Evolutionary conservation across 768 basidiomycete genomes (phyloP).

Genomic region (Mrakia frigida): DNA sequence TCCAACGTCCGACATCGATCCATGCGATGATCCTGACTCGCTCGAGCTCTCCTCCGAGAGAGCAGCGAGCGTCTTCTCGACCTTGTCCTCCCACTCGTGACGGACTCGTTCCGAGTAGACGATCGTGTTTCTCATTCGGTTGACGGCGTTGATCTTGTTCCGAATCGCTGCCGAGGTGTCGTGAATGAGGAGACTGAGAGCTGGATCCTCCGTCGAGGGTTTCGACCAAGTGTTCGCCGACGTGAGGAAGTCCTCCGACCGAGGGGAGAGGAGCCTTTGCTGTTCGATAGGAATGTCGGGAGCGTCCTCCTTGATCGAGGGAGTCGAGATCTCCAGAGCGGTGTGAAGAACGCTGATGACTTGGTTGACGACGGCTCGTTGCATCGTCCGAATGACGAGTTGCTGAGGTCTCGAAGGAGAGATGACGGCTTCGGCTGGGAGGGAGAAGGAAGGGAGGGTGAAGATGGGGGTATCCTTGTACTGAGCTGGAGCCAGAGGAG

Average conservation of each 20-base stretch:
- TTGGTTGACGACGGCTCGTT: slow-evolving; percentile 68
- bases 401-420: slow-evolving; percentile 26
- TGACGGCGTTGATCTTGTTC: slow-evolving; percentile 89
- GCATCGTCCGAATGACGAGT: slow-evolving; percentile 40
- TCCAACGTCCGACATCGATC: slow-evolving; percentile 7
- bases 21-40: slow-evolving; percentile 5
- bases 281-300: slow-evolving; percentile 85
- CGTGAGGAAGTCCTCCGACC: slow-evolving; percentile 79
- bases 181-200: slow-evolving; percentile 71
- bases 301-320: slow-evolving; percentile 77
- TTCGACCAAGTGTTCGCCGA: slow-evolving; percentile 80
- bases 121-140: slow-evolving; percentile 94
- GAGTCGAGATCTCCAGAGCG: slow-evolving; percentile 74
- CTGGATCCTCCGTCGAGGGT: slow-evolving; percentile 77
- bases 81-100: slow-evolving; percentile 91
- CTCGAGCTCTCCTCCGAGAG: slow-evolving; percentile 25
- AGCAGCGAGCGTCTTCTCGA: slow-evolving; percentile 57
- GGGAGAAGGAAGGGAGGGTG: slow-evolving; percentile 39
- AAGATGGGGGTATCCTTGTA: slow-evolving; percentile 85
- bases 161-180: slow-evolving; percentile 86
- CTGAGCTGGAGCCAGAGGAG: slow-evolving; percentile 55
- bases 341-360: slow-evolving; percentile 78
- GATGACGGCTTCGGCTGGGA: slow-evolving; percentile 12
- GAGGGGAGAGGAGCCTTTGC: slow-evolving; percentile 80
- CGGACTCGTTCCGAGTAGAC: slow-evolving; percentile 94